Evolutionary conservation across 306 rosid species (phyloP).

Genomic region (Malus domestica): DNA sequence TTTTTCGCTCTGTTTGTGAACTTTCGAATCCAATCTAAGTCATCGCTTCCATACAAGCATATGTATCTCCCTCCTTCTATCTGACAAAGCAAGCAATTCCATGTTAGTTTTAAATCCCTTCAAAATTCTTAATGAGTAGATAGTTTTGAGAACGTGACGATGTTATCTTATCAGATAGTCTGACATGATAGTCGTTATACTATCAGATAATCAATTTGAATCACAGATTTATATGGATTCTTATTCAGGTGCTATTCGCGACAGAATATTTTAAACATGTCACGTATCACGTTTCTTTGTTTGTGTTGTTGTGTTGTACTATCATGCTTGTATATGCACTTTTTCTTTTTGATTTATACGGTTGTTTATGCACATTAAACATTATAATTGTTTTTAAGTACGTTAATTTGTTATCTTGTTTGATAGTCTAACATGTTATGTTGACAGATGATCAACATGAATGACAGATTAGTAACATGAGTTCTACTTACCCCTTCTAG

Average conservation of each 20-base stretch:
- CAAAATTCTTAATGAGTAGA: background rate
- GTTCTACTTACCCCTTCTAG: conserved; percentile 37
- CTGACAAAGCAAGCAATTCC: conserved; percentile 26
- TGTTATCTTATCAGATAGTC: background rate
- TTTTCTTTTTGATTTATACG: no score
- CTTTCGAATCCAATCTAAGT: conserved; percentile 60
- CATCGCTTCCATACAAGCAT: conserved; percentile 77
- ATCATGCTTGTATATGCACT: no score
- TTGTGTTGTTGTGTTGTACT: no score
- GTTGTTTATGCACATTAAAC: no score
- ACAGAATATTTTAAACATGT: no score
- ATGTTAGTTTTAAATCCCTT: background rate
- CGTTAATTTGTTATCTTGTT: background rate
- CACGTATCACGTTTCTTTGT: no score
- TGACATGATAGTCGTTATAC: background rate
- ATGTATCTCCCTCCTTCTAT: conserved; percentile 35
- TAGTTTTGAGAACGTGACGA: background rate
- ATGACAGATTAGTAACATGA: background rate
- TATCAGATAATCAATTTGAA: background rate
- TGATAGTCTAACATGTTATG: no score
- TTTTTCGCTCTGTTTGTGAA: conserved; percentile 40
- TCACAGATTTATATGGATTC: background rate
- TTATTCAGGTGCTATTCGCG: no score
- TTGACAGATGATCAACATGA: no score
- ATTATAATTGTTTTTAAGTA: no score